A percentile compares a stretch with the other conserved stretches of the same genome.
phyloP scores from a whole-genome alignment of 2,329 filamentous ascomycete species.

The Verticillium nubilum region DNA sequence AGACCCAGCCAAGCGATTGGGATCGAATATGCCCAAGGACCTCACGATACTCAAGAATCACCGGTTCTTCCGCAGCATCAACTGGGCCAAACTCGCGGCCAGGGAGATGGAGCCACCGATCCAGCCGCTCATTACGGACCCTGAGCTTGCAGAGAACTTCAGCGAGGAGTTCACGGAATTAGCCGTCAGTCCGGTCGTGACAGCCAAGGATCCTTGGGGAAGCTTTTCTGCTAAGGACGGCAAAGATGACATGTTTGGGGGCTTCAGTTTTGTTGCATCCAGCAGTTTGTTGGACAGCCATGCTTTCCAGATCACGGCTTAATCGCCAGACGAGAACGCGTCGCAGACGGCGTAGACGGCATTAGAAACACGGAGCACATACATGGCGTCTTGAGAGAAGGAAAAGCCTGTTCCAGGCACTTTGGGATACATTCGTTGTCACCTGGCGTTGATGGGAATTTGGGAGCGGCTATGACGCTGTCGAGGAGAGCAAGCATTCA shows the following conservation, averaged over 20 bases:
- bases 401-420: background rate
- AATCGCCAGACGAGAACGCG: conserved; percentile 2
- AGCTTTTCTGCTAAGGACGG: conserved; percentile 23
- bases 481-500: background rate
- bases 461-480: background rate
- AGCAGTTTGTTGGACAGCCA: conserved; percentile 49
- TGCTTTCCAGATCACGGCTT: conserved; percentile 27
- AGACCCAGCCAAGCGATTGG: conserved; percentile 85
- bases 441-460: background rate
- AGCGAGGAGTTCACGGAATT: conserved; percentile 84
- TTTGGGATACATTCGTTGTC: background rate
- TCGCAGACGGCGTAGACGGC: background rate
- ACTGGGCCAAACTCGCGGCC: conserved; percentile 82
- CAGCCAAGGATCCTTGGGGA: conserved; percentile 35
- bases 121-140: conserved; percentile 88
- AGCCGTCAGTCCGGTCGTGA: conserved; percentile 67
- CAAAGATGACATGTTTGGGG: conserved; percentile 55
- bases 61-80: conserved; percentile 93
- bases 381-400: background rate
- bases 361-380: background rate
- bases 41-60: conserved; percentile 81
- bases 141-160: conserved; percentile 95
- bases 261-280: conserved; percentile 59
- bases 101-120: conserved; percentile 86
- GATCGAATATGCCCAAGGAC: conserved; percentile 84